These are phyloP conservation scores for Bipolaris gigantea DNA, from an alignment of 2,329 filamentous ascomycete genomes.

Conservation along the genomic window DNA sequence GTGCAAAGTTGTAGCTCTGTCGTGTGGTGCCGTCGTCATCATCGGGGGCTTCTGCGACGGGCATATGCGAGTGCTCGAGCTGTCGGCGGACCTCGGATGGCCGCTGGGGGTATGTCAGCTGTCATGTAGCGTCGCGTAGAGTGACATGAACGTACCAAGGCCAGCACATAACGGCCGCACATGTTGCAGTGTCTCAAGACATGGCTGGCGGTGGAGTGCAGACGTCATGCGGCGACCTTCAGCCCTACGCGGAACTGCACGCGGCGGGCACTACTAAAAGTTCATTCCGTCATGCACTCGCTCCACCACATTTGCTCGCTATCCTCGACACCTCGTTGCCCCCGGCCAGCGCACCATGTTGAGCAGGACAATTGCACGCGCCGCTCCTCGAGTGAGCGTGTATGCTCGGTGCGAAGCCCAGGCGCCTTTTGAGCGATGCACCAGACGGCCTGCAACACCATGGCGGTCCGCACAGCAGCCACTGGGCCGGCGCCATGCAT, in stretches of 20 bases:
- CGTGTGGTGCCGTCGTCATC: constrained; percentile 66
- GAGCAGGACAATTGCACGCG: constrained; percentile 36
- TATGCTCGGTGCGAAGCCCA: constrained; percentile 32
- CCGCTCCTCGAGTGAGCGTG: constrained; percentile 24
- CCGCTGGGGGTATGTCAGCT: constrained; percentile 56
- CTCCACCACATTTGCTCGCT: constrained; percentile 19
- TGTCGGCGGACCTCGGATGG: constrained; percentile 74
- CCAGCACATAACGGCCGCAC: constrained; percentile 70
- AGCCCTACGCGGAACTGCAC: constrained; percentile 33
- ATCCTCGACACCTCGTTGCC: constrained; percentile 18
- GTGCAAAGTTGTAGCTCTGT: constrained; percentile 90
- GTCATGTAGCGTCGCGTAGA: neutral
- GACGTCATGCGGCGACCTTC: constrained; percentile 37
- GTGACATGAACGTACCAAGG: constrained; percentile 54
- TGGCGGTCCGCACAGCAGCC: constrained; percentile 33
- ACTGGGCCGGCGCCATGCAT: constrained; percentile 31
- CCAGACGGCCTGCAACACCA: constrained; percentile 26
- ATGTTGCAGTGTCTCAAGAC: constrained; percentile 47
- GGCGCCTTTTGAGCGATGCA: constrained; percentile 19
- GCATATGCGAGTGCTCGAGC: constrained; percentile 74
- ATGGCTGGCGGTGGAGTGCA: constrained; percentile 31
- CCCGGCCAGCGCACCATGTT: constrained; percentile 39
- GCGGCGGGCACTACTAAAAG: constrained; percentile 34
- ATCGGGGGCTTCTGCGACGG: constrained; percentile 68
- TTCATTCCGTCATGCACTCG: constrained; percentile 27